Percentiles rank a stretch among this genome's conserved stretches.
These are phyloP conservation scores for Hypoxylon rickii DNA, from an alignment of 495 filamentous ascomycete genomes.

Conservation along the genomic window DNA sequence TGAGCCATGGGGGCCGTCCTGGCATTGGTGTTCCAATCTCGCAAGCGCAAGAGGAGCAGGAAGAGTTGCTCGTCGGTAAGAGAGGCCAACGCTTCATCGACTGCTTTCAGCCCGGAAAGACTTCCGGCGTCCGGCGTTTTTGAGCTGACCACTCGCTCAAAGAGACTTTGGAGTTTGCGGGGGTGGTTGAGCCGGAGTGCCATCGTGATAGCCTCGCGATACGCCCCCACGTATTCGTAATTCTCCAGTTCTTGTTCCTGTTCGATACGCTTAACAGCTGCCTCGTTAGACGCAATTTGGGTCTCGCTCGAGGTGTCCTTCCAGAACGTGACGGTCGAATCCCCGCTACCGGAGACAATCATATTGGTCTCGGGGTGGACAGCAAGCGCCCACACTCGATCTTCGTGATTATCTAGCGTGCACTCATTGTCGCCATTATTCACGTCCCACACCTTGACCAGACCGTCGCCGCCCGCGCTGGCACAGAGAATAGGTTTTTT, in stretches of 20 bases:
- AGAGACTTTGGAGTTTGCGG: slow-evolving; percentile 77
- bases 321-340: slow-evolving; percentile 94
- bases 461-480: slow-evolving; percentile 89
- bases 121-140: slow-evolving; percentile 62
- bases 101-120: slow-evolving; percentile 72
- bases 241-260: slow-evolving; percentile 93
- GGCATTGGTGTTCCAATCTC: slow-evolving; percentile 97
- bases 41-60: slow-evolving; percentile 72
- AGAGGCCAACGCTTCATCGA: slow-evolving; percentile 81
- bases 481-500: slow-evolving; percentile 69
- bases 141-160: slow-evolving; percentile 75
- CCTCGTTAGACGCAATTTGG: slow-evolving; percentile 66
- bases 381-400: slow-evolving; percentile 87
- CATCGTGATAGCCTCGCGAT: slow-evolving; percentile 88
- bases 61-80: slow-evolving; percentile 84
- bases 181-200: slow-evolving; percentile 94
- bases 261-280: slow-evolving; percentile 79
- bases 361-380: slow-evolving; percentile 68
- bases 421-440: slow-evolving; percentile 76
- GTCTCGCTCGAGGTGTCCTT: slow-evolving; percentile 86
- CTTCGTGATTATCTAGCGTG: slow-evolving; percentile 94
- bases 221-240: slow-evolving; percentile 80
- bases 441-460: slow-evolving; percentile 95
- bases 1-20: slow-evolving; percentile 85
- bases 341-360: slow-evolving; percentile 85